Conservation (phyloP, 352 stramenopile genomes). For the Pythium folliculosum region DNA sequence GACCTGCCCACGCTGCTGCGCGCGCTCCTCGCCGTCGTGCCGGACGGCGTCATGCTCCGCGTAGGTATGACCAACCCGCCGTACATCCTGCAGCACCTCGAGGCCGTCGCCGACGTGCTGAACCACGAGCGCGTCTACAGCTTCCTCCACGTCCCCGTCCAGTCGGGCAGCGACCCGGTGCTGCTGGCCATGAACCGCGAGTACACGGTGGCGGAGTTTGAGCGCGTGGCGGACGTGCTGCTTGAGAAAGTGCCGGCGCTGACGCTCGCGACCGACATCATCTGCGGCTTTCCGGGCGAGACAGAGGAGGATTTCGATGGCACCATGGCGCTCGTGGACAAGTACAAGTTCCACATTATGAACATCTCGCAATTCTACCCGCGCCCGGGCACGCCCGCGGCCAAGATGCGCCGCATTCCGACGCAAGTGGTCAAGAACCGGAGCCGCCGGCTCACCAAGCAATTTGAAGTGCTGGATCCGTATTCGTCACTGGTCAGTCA, state of each 20-base stretch:
- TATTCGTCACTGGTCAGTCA: constrained; percentile 72
- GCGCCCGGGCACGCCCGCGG: constrained; percentile 87
- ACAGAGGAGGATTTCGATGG: constrained; percentile 88
- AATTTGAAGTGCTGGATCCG: constrained; percentile 85
- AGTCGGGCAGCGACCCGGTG: constrained; percentile 86
- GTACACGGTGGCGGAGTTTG: constrained; percentile 87
- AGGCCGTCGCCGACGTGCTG: constrained; percentile 79
- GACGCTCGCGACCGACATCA: constrained; percentile 93
- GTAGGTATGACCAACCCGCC: constrained; percentile 94
- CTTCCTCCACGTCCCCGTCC: constrained; percentile 92
- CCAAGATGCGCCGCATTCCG: constrained; percentile 87
- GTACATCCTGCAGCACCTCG: constrained; percentile 89
- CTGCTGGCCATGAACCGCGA: constrained; percentile 91
- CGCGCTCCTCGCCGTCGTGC: constrained; percentile 65
- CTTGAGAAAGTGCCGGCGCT: constrained; percentile 72
- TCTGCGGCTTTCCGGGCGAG: constrained; percentile 91
- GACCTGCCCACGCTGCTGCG: constrained; percentile 73
- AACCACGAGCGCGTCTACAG: constrained; percentile 84
- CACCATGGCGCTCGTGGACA: constrained; percentile 85
- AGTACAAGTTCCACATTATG: constrained; percentile 90
- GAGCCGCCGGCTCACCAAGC: constrained; percentile 77
- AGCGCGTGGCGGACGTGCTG: constrained; percentile 72
- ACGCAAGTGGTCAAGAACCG: constrained; percentile 91
- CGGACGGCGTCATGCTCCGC: constrained; percentile 84
- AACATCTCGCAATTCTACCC: constrained; percentile 96